Evolutionary conservation across 2,329 filamentous ascomycete species (phyloP).

Genomic region (Epichloe sylvatica): DNA sequence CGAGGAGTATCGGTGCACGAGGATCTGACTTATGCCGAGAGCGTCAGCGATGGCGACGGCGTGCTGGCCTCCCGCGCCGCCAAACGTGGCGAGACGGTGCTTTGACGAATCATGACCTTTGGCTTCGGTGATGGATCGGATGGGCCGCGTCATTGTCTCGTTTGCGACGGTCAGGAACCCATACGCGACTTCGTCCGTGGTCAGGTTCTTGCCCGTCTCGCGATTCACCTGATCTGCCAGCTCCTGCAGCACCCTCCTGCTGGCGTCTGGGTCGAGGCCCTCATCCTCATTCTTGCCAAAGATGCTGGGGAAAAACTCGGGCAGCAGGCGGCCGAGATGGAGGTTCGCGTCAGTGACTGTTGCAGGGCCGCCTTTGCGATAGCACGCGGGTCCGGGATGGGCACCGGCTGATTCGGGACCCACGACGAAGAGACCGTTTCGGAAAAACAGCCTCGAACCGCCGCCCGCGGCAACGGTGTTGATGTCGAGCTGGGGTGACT

Average conservation of each 20-base stretch:
- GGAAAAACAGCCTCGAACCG: slow-evolving; percentile 56
- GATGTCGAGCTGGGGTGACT: slow-evolving; percentile 68
- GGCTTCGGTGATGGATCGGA: slow-evolving; percentile 22
- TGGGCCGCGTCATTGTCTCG: slow-evolving; percentile 22
- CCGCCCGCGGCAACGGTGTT: slow-evolving; percentile 69
- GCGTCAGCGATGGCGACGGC: slow-evolving; percentile 28
- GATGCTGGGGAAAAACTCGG: slow-evolving; percentile 59
- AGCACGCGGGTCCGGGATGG: slow-evolving; percentile 58
- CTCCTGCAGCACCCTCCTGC: slow-evolving; percentile 25
- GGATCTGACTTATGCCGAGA: slow-evolving; percentile 28
- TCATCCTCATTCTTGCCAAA: slow-evolving; percentile 13
- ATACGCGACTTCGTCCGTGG: slow-evolving; percentile 22
- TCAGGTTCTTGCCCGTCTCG: slow-evolving; percentile 13
- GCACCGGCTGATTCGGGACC: slow-evolving; percentile 59
- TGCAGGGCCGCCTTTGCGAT: slow-evolving; percentile 56
- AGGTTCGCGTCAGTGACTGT: slow-evolving; percentile 63
- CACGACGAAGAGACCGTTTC: slow-evolving; percentile 58
- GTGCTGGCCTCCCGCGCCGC: slow-evolving; percentile 29
- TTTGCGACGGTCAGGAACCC: slow-evolving; percentile 25
- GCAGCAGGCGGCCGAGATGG: slow-evolving; percentile 44
- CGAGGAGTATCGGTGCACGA: slow-evolving; percentile 31
- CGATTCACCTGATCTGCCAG: slow-evolving; percentile 29
- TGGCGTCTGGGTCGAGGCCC: slow-evolving; percentile 26
- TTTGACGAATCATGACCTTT: slow-evolving; percentile 21
- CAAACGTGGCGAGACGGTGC: slow-evolving; percentile 24